Conservation (phyloP, 768 basidiomycete species). For the Boletus pseudo-olivaceus region DNA sequence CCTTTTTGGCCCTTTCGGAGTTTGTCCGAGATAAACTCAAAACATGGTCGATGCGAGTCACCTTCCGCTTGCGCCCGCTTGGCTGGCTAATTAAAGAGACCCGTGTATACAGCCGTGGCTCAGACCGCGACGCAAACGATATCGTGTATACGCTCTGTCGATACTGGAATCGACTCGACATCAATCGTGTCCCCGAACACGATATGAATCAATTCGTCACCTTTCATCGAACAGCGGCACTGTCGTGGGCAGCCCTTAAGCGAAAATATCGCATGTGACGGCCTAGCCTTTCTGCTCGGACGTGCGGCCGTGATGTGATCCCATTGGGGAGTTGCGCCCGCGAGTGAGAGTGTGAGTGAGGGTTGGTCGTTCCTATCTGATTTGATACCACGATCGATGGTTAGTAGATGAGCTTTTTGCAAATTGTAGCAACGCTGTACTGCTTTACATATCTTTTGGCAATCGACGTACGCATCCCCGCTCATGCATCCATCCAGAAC, state of each 20-base stretch:
- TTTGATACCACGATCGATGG: slow-evolving; percentile 20
- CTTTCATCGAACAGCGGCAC: slow-evolving; percentile 54
- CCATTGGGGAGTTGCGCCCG: background rate
- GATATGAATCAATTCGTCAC: slow-evolving; percentile 79
- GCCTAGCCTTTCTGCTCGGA: background rate
- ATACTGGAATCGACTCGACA: slow-evolving; percentile 80
- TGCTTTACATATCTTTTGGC: slow-evolving; percentile 16
- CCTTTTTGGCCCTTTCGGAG: slow-evolving; percentile 82
- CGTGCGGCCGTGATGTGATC: slow-evolving; percentile 1
- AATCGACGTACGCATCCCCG: slow-evolving; percentile 9
- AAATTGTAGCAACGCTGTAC: slow-evolving; percentile 22
- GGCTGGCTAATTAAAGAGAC: slow-evolving; percentile 13
- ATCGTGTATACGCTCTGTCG: slow-evolving; percentile 66
- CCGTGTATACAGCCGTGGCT: slow-evolving; percentile 50
- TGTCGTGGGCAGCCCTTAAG: slow-evolving; percentile 73
- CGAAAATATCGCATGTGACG: slow-evolving; percentile 64
- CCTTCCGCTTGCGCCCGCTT: background rate
- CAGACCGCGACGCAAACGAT: slow-evolving; percentile 73
- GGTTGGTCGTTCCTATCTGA: slow-evolving; percentile 27
- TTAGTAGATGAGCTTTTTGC: slow-evolving; percentile 16
- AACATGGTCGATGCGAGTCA: slow-evolving; percentile 70
- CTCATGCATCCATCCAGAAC: background rate
- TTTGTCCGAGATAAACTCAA: slow-evolving; percentile 85
- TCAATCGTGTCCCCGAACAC: slow-evolving; percentile 81
- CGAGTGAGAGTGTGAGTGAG: slow-evolving; percentile 1